Base-by-base conservation (phyloP, 169 alveolate species). In the Plasmodium sp. region DNA sequence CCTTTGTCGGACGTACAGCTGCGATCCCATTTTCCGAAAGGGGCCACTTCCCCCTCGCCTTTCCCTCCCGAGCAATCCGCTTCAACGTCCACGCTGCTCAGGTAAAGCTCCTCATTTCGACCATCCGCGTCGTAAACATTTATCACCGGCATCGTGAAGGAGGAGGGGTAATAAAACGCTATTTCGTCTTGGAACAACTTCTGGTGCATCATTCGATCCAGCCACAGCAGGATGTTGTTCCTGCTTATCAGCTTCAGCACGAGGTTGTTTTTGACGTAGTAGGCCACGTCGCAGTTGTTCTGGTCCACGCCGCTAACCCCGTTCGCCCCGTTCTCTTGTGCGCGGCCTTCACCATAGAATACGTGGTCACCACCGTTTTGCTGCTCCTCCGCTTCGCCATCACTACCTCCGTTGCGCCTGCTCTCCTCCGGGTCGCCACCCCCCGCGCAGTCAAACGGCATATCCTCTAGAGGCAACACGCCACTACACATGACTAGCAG, bases 151-250 rank as follows among this genome's bases (percentile, higher is more conserved):
- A 90, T 67, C n/a, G 54, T 48, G 58, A 81, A 90, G 27, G 94
- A 90, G 16, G 84, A n/a, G n/a, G 94, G 94, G 54, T 67, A 90
- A 18, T 81, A 67, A n/a, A 90, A 62, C 18, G 90, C 27, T 62
- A 80, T 81, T 62, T 45, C 91, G n/a, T 90, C 94, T 12, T 43
- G 36, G 83, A 90, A 90, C 81, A 90, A 83, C 54, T 90, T 90
- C 36, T 81, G 39, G 12, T 79, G 73, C 92, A 90, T 90, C 31
- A 90, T 39, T 14, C 56, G 83, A 67, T 90, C 83, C 27, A 90
- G 9, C 94, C 94, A 90, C 18, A 90, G 36, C 14, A 90, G 73
- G 51, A 90, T 90, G 51, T 90, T 90, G 27, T 90, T 43, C 83
- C 54, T 80, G 34, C 48, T 81, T 56, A 90, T 80, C 83, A 90